Base-by-base conservation (phyloP, 1,284 basidiomycete genomes). In the Ustilago loliicola region DNA sequence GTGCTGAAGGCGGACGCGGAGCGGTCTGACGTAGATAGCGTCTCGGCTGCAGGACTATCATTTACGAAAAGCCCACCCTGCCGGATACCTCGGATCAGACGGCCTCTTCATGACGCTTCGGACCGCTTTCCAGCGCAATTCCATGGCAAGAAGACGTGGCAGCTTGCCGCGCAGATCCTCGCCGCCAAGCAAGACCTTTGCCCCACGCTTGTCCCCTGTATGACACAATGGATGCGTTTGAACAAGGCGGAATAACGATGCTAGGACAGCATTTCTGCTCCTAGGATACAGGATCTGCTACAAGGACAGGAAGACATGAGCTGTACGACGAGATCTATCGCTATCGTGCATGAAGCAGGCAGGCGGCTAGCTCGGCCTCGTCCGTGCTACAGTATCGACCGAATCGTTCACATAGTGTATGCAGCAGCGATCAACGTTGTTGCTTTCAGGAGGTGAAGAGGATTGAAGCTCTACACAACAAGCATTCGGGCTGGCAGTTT, bases 11-110 rank as follows among this genome's bases (percentile, higher is more conserved):
- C n/a, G n/a, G n/a, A n/a, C n/a, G n/a, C n/a, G n/a, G n/a, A n/a
- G n/a, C n/a, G n/a, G n/a, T n/a, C 68, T 71, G 69, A 71, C 69
- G 62, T 66, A 56, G 69, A 71, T 23, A 42, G 51, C 59, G 54
- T 29, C 69, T 66, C 69, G 69, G 63, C 56, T 71, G 55, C 34
- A 36, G 15, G n/a, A 4, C 13, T 13, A n/a, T 13, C 34, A 19
- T 21, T n/a, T 27, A 40, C 23, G 17, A 29, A 32, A 45, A 30
- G 25, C 25, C 27, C 13, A 25, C 23, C 19, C 30, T 10, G 21
- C 21, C 53, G 62, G 61, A 53, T 34, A 13, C 60, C 45, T 51
- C 62, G 68, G 62, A 21, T 19, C 47, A 65, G 61, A 64, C 61
- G 57, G 61, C n/a, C 36, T 56, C 56, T 3, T 7, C 36, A 47